Percentiles rank a stretch among this genome's conserved stretches.
Evolutionary conservation across 306 rosid species (phyloP).

Genomic region (Quercus rubra): DNA sequence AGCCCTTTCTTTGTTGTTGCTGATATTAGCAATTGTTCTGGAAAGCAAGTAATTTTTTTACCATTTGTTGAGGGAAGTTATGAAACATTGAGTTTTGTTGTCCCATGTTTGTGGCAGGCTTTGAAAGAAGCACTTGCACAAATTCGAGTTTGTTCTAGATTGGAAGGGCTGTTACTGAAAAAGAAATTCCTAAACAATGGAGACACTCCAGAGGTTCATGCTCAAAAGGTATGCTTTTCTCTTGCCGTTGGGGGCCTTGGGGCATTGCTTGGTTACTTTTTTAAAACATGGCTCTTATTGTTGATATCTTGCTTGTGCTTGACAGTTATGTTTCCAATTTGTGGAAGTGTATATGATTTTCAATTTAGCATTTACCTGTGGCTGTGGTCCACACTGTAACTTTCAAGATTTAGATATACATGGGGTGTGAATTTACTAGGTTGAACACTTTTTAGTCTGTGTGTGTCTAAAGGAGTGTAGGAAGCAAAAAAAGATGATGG

Average conservation of each 20-base stretch:
- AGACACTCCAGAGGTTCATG: constrained; percentile 80
- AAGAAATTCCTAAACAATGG: constrained; percentile 64
- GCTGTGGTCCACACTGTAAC: neutral
- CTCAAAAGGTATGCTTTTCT: constrained; percentile 67
- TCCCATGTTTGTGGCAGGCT: constrained; percentile 49
- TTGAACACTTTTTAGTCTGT: neutral
- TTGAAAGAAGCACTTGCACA: constrained; percentile 76
- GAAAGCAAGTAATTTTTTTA: constrained; percentile 7
- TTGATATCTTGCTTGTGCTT: neutral
- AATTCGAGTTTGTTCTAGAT: constrained; percentile 79
- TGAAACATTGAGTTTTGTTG: constrained; percentile 19
- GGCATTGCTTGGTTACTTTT: constrained; percentile 8
- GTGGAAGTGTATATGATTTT: neutral
- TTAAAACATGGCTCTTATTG: neutral
- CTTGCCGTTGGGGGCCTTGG: neutral
- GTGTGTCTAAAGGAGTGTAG: neutral
- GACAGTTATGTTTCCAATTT: neutral
- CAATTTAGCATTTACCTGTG: neutral
- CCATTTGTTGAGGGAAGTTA: constrained; percentile 2
- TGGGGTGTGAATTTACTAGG: neutral
- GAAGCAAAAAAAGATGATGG: neutral
- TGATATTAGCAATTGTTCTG: neutral
- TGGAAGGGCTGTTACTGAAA: constrained; percentile 81
- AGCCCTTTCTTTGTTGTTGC: neutral
- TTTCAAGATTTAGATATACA: neutral